Base-by-base conservation (phyloP, 176 grass and related monocot species). In the Eragrostis nindensis region DNA sequence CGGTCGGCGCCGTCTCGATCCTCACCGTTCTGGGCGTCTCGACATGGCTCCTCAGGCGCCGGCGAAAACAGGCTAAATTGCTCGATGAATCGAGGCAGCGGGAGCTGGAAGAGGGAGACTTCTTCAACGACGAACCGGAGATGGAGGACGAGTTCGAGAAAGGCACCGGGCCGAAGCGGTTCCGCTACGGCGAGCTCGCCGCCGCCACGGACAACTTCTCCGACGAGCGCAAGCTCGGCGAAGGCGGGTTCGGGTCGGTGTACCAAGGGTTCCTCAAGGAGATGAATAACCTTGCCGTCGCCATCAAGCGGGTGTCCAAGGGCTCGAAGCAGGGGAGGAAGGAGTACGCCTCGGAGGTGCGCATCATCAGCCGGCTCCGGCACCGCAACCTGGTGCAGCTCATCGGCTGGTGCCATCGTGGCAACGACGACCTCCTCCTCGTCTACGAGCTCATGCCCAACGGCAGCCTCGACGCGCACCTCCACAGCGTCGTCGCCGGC, bases 351-450 rank as follows among this genome's bases (percentile, higher is more conserved):
- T 69, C 86, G 0, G 92, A 94, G 86, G 87, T 92, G 72, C 63
- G 36, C 3, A 91, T 91, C 74, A 95, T 95, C 26, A 87, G 87
- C 84, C 87, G 81, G 5, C 73, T 87, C 4, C 8, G 91, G 52
- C 91, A 89, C 55, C 91, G 73, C 1, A 87, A 93, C 73, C 68
- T 93, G 0, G 91, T 96, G 39, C 87, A 90, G 70, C 82, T 96
- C 74, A 75, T 88, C 8, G 90, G 93, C 15, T 96, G 90, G 90
- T 96, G 93, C 85, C 55, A 59, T n/a, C n/a, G n/a, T n/a, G 55
- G n/a, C 55, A 9, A n/a, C 55, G 55, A 9, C 55, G n/a, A 59
- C 32, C 60, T 90, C 4, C 89, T 88, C 17, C 80, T 83, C 13
- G 80, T 88, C 12, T 83, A 83, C 48, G 86, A 88, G 53, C 53